phyloP scores from a whole-genome alignment of 306 rosid species.

The Cyclanthera cordifolia region DNA sequence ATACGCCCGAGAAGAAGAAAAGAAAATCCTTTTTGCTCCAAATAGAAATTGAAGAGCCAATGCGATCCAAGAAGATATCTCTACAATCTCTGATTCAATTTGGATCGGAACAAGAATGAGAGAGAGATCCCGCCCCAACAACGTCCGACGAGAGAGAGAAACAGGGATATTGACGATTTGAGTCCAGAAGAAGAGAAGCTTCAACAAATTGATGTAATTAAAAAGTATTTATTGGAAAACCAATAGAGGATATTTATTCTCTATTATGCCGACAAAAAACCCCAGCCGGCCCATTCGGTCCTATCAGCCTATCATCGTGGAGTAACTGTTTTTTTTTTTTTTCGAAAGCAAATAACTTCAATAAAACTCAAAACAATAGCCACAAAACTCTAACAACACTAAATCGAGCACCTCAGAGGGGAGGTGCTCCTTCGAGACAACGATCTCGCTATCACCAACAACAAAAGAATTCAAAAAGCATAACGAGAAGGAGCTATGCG shows the following conservation, averaged over 20 bases:
- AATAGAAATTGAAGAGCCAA: not conserved
- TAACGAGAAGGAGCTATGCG: too few species aligned
- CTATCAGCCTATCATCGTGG: too few species aligned
- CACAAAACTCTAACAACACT: too few species aligned
- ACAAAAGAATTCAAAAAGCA: too few species aligned
- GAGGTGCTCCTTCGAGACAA: too few species aligned
- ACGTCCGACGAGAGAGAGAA: not conserved
- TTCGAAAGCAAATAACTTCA: too few species aligned
- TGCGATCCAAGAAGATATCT: not conserved
- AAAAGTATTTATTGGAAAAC: not conserved
- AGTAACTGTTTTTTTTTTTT: too few species aligned
- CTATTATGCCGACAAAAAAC: not conserved
- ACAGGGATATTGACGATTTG: not conserved
- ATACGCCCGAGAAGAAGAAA: not conserved
- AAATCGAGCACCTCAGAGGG: too few species aligned
- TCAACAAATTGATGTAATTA: not conserved
- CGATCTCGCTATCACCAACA: too few species aligned
- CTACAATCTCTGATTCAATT: conserved; percentile 16
- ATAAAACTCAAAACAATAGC: too few species aligned
- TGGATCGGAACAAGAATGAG: not conserved
- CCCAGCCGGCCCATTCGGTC: not conserved
- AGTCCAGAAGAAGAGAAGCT: not conserved
- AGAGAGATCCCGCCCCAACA: not conserved
- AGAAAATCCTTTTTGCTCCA: not conserved
- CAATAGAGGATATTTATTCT: not conserved